Evolutionary conservation across 2,329 filamentous ascomycete genomes (phyloP).

Genomic region (Aspergillus sp.): DNA sequence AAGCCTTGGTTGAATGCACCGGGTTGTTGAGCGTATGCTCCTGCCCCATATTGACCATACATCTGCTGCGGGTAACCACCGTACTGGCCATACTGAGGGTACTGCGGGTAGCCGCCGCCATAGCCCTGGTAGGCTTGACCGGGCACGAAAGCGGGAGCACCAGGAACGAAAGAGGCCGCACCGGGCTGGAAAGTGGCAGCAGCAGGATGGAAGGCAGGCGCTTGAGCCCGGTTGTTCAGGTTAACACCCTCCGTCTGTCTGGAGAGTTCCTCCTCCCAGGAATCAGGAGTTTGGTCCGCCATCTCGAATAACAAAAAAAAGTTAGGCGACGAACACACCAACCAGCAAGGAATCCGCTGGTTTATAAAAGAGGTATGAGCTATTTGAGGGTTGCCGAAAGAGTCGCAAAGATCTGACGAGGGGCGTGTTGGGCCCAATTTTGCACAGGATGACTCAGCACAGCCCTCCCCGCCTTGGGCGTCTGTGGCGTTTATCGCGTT

Average conservation of each 20-base stretch:
- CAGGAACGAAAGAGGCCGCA: constrained; percentile 66
- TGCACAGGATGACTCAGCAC: constrained; percentile 26
- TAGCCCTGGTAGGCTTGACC: constrained; percentile 61
- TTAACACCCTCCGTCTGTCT: constrained; percentile 72
- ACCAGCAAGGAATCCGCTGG: constrained; percentile 8
- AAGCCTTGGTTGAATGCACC: constrained; percentile 38
- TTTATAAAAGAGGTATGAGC: constrained; percentile 8
- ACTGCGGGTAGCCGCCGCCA: constrained; percentile 48
- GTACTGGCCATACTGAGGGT: constrained; percentile 35
- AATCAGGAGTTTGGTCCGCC: constrained; percentile 71
- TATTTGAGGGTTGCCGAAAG: constrained; percentile 1
- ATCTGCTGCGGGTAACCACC: constrained; percentile 32
- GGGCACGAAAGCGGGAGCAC: constrained; percentile 63
- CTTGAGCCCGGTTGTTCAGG: constrained; percentile 56
- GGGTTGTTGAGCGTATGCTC: constrained; percentile 38
- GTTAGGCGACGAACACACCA: constrained; percentile 17
- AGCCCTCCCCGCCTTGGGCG: constrained; percentile 11
- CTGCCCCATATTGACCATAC: constrained; percentile 43
- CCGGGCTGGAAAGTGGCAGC: constrained; percentile 59
- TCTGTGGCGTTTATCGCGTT: constrained; percentile 6
- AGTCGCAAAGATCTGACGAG: constrained; percentile 13
- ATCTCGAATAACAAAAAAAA: constrained; percentile 46
- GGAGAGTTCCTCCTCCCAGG: constrained; percentile 88
- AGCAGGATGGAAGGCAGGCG: constrained; percentile 57
- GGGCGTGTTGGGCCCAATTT: constrained; percentile 21